Evolutionary conservation across 768 basidiomycete genomes (phyloP), one percentile per base, ranked within the genome.

Genomic region (Tylopilus sp.): DNA sequence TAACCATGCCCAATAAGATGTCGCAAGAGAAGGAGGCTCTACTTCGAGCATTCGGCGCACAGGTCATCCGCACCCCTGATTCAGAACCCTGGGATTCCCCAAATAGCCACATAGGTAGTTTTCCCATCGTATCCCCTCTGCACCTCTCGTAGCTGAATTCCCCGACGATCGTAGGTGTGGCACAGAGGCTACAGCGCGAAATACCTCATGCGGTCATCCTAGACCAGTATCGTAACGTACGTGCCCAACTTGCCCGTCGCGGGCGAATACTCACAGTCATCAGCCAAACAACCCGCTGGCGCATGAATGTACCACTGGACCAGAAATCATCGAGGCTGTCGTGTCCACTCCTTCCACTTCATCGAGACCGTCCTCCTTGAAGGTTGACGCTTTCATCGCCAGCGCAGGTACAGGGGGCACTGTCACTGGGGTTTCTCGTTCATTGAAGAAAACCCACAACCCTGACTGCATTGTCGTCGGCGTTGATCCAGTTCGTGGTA

Each of bases 321-420:
- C 86, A 6, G 97, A 99, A 69, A 98, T 99, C 54, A 84, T 95
- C 49, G 80, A 85, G 7, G 87, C 88, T 10, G 77, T 93, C 13
- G 71, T 71, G 4, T 79, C 81, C 1, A 88, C 84, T 1, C 86
- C 81, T 9, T 82, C 84, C 22, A 84, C 81, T 0, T 57, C 70
- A 6, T 65, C 66, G 13, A 75, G 68, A 44, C 83, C 81, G 0
- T 90, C 88, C 0, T 86, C 84, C 28, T 76, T 78, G 44, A 85
- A 87, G 65, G 82, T 98, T 21, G 87, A 95, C 64, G 85, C 83
- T 2, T 72, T 98, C 44, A 69, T 97, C 20, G 91, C 85, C 8
- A 85, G 91, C 3, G 91, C 95, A 10, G 97, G 97, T 13, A 99
- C 97, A 2, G 95, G 97, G 13, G 95, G 95, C 11, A 98, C 95